Percentiles rank a stretch among this genome's conserved stretches.
Evolutionary conservation across 495 filamentous ascomycete genomes (phyloP).

Genomic region (Haplographium delicatum): DNA sequence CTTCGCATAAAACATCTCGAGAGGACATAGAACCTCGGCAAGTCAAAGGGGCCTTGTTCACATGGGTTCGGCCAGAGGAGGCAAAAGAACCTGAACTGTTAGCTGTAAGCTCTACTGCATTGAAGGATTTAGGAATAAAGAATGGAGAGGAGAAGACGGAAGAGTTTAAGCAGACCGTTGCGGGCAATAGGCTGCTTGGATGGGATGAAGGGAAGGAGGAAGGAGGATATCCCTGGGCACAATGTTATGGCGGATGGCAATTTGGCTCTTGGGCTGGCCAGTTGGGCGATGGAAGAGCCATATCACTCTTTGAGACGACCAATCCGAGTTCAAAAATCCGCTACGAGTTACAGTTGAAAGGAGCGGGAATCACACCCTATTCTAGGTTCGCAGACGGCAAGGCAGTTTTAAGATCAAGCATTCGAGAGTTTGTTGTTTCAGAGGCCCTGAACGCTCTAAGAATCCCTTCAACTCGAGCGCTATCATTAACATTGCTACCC

Average conservation of each 20-base stretch:
- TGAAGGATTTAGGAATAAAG: slow-evolving; percentile 71
- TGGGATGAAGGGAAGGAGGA: slow-evolving; percentile 53
- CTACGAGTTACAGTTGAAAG: slow-evolving; percentile 92
- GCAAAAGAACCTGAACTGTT: slow-evolving; percentile 70
- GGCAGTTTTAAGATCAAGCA: slow-evolving; percentile 83
- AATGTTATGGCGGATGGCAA: slow-evolving; percentile 91
- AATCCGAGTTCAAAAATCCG: slow-evolving; percentile 66
- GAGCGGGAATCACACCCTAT: slow-evolving; percentile 88
- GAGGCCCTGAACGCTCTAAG: slow-evolving; percentile 78
- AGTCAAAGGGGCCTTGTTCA: slow-evolving; percentile 83
- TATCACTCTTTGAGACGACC: slow-evolving; percentile 85
- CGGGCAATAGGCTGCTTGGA: slow-evolving; percentile 72
- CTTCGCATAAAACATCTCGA: slow-evolving; percentile 74
- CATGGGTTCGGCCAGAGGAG: slow-evolving; percentile 77
- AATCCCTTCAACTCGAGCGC: slow-evolving; percentile 80
- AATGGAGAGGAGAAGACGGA: slow-evolving; percentile 59
- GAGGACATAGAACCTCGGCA: slow-evolving; percentile 71
- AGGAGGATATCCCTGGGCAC: slow-evolving; percentile 91
- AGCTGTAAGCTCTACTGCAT: slow-evolving; percentile 66
- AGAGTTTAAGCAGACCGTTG: slow-evolving; percentile 71
- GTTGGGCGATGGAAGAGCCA: slow-evolving; percentile 90
- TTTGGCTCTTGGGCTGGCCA: slow-evolving; percentile 93
- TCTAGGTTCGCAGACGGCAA: slow-evolving; percentile 97
- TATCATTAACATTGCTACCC: slow-evolving; percentile 74
- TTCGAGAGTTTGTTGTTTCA: slow-evolving; percentile 88